Evolutionary conservation across 2,329 filamentous ascomycete genomes (phyloP).

Genomic region (Aaosphaeria pasadenensis): DNA sequence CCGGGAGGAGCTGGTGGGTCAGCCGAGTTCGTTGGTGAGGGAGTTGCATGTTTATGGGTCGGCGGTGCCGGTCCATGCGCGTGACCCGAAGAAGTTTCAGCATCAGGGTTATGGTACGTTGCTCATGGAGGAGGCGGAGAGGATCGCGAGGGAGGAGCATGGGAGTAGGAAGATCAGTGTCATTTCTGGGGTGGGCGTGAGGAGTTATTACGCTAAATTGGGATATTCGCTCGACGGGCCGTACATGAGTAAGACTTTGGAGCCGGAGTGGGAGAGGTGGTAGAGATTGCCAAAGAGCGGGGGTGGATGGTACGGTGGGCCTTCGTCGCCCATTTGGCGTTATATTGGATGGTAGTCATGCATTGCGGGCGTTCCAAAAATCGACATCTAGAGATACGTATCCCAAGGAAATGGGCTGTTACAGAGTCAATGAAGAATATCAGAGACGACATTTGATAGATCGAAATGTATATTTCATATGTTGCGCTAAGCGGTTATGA

Average conservation of each 20-base stretch:
- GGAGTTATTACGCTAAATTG: conserved; percentile 90
- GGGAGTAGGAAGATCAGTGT: conserved; percentile 92
- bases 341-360: conserved; percentile 1
- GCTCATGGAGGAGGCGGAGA: conserved; percentile 95
- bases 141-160: conserved; percentile 92
- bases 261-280: conserved; percentile 32
- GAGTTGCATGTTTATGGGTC: conserved; percentile 97
- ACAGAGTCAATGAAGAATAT: no score
- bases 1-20: conserved; percentile 77
- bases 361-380: conserved; percentile 6
- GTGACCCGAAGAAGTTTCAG: conserved; percentile 95
- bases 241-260: conserved; percentile 52
- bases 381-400: no score
- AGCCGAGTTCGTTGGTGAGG: conserved; percentile 87
- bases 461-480: no score
- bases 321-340: not conserved
- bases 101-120: conserved; percentile 96
- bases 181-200: conserved; percentile 94
- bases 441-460: no score
- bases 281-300: conserved; percentile 8
- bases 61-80: conserved; percentile 93
- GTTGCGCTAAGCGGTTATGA: no score
- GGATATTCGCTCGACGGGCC: conserved; percentile 93
- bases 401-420: no score
- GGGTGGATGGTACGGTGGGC: not conserved